Evolutionary conservation across 129 eudicot species (phyloP).

Genomic region (Centaurea solstitialis): DNA sequence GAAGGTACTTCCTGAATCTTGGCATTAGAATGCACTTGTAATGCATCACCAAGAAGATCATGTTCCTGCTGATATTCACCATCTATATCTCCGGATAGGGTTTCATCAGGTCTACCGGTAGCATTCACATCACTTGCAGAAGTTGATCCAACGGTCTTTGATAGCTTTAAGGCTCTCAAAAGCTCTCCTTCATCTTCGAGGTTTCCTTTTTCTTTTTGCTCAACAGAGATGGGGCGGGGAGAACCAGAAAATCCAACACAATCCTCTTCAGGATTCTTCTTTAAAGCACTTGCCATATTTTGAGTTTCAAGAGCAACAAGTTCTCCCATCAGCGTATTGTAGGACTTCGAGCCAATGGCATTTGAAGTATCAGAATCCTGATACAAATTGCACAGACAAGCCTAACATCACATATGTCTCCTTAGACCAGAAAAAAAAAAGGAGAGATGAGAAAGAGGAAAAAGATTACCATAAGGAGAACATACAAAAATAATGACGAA

Average conservation of each 20-base stretch:
- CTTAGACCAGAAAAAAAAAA: neutral
- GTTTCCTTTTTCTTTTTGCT: conserved; percentile 48
- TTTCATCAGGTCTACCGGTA: conserved; percentile 1
- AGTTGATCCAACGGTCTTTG: conserved; percentile 40
- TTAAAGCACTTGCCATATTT: conserved; percentile 36
- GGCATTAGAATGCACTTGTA: conserved; percentile 9
- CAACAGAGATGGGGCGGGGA: conserved; percentile 30
- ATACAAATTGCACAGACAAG: conserved; percentile 24
- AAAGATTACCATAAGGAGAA: neutral
- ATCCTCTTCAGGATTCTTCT: conserved; percentile 48
- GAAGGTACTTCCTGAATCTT: conserved; percentile 25
- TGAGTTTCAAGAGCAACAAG: conserved; percentile 79
- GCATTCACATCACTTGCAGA: conserved; percentile 28
- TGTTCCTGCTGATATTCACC: conserved; percentile 32
- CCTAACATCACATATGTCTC: neutral
- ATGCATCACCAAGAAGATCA: neutral
- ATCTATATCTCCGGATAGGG: conserved; percentile 5
- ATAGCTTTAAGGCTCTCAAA: conserved; percentile 49
- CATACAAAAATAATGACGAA: neutral
- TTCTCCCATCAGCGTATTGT: conserved; percentile 80
- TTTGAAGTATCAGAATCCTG: conserved; percentile 74
- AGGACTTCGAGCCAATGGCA: conserved; percentile 87
- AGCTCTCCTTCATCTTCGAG: conserved; percentile 68
- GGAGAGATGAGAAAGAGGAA: neutral
- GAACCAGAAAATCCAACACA: conserved; percentile 62